Conservation (phyloP, 2,329 filamentous ascomycete species). For the Pseudogymnoascus sp. region DNA sequence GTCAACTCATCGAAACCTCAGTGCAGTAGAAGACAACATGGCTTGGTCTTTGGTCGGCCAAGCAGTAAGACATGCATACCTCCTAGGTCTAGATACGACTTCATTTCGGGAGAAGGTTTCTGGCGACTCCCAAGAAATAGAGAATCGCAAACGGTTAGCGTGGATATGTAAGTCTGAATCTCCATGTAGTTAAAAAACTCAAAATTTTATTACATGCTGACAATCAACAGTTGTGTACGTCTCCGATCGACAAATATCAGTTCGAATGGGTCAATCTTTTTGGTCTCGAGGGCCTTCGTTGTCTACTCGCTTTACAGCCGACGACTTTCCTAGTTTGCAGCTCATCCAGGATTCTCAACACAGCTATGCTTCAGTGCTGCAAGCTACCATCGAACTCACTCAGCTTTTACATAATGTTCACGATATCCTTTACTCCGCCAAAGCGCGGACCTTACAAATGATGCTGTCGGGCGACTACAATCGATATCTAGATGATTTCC, state of each 20-base stretch:
- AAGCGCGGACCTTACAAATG: constrained; percentile 16
- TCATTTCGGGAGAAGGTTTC: constrained; percentile 15
- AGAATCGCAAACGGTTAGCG: not conserved
- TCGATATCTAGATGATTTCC: constrained; percentile 20
- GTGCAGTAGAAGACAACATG: constrained; percentile 17
- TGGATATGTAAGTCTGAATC: not conserved
- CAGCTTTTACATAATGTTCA: constrained; percentile 20
- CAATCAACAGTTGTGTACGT: constrained; percentile 16
- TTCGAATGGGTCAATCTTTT: constrained; percentile 22
- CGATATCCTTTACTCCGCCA: constrained; percentile 19
- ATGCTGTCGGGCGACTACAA: constrained; percentile 18
- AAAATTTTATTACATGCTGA: no score
- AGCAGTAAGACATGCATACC: constrained; percentile 21
- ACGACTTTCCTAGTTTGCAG: constrained; percentile 18
- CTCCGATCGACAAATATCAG: constrained; percentile 21
- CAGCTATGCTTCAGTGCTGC: constrained; percentile 12
- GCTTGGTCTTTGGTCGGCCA: constrained; percentile 23
- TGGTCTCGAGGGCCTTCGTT: constrained; percentile 22
- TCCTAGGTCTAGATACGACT: constrained; percentile 18
- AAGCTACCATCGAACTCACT: constrained; percentile 18
- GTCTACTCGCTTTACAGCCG: constrained; percentile 15
- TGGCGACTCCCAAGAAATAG: not conserved
- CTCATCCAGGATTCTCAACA: not conserved
- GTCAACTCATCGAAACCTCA: no score
- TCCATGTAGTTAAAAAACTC: no score